Evolutionary conservation across 2,329 filamentous ascomycete genomes (phyloP), one percentile per base, ranked within the genome.

Genomic region (Verticillium nubilum): DNA sequence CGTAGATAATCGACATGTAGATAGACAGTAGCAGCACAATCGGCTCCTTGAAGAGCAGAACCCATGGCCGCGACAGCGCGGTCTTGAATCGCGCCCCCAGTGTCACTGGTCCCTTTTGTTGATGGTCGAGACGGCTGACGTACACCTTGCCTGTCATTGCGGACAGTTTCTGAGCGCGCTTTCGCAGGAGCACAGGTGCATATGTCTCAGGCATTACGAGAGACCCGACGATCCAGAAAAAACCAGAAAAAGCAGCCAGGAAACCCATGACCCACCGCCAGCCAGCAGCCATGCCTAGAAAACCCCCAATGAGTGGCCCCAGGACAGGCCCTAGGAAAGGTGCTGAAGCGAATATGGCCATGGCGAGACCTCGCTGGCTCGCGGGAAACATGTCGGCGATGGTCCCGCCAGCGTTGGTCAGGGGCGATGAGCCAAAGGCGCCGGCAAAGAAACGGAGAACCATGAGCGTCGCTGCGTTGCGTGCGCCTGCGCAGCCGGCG

Each of bases 211-310:
- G 69, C 17, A 72, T 56, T 88, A 78, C 12, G 79, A 72, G 10
- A 84, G 85, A 2, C 84, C 58, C 57, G 0, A 64, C 5, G n/a
- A 70, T 64, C 59, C 65, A 64, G 1, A 59, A 29, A 6, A 61
- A 6, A 0, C 66, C 66, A 3, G 62, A 86, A 69, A 90, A 87
- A 61, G 83, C 82, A 55, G 84, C 81, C 73, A 88, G 80, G 9
- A 90, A 73, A 2, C 86, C 86, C 72, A 86, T 80, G 25, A 90
- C 82, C 88, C 88, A 90, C 66, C 86, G 77, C 89, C 88, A 90
- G 17, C 86, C 87, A 15, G 79, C 80, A 2, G 80, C 77, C 69
- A 86, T 79, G 10, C 85, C 84, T 1, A 90, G 74, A 69, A 90
- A 91, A 2, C 87, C 87, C 62, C 86, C 86, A 6, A 83, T 81